A percentile compares a stretch with the other conserved stretches of the same genome.
Conservation (phyloP, 208 protist species). For the Leishmania major region DNA sequence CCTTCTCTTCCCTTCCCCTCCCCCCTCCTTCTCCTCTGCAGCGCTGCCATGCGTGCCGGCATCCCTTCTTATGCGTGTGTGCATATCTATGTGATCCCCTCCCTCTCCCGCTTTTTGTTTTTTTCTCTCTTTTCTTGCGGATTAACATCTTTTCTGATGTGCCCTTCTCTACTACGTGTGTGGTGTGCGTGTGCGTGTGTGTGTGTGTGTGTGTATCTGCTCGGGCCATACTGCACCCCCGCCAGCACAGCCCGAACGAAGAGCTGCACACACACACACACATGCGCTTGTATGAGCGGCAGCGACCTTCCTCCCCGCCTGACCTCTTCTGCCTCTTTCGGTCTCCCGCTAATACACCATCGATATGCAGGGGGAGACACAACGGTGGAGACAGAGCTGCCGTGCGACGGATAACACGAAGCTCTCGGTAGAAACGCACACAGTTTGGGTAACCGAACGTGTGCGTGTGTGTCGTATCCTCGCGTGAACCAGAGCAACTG, state of each 20-base stretch:
- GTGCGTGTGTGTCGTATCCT: neutral
- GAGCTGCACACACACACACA: neutral
- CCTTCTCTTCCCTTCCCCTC: neutral
- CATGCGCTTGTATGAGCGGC: neutral
- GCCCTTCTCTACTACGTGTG: neutral
- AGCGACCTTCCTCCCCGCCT: neutral
- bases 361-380: neutral
- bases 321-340: neutral
- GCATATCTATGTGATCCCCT: neutral
- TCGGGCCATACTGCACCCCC: neutral
- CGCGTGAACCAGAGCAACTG: neutral
- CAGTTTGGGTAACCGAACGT: slow-evolving; percentile 8
- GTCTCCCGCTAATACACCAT: neutral
- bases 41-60: neutral
- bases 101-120: neutral
- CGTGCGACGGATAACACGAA: neutral
- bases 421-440: neutral
- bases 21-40: no score
- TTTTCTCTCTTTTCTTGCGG: neutral
- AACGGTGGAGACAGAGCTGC: neutral
- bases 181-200: neutral
- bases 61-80: no score
- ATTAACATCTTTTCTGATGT: neutral
- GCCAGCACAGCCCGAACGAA: neutral
- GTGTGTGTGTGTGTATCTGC: neutral